These are phyloP conservation scores for Quercus variabilis DNA, from an alignment of 306 rosid species.

Conservation along the genomic window DNA sequence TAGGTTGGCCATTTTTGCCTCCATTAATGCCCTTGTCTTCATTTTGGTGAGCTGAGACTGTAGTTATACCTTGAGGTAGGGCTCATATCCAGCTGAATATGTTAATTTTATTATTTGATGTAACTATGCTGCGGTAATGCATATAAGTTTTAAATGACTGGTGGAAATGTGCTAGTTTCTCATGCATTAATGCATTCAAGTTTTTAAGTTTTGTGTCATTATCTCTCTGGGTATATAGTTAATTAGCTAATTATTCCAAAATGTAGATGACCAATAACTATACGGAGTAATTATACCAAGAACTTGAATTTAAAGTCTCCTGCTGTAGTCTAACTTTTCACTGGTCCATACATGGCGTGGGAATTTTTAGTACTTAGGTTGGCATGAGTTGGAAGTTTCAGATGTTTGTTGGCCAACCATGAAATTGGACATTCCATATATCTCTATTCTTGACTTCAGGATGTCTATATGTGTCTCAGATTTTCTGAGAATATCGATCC, in stretches of 20 bases:
- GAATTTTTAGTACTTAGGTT: conserved; percentile 16
- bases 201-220: conserved; percentile 23
- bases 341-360: conserved; percentile 4
- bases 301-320: not conserved
- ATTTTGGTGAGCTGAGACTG: conserved; percentile 21
- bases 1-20: conserved; percentile 11
- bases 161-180: conserved; percentile 17
- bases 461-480: not conserved
- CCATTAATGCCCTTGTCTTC: conserved; percentile 3
- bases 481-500: not conserved
- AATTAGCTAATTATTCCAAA: not conserved
- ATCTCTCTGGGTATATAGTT: conserved; percentile 4
- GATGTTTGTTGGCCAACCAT: conserved; percentile 58
- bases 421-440: conserved; percentile 15
- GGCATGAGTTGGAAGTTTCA: conserved; percentile 25
- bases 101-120: conserved; percentile 20
- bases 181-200: conserved; percentile 10
- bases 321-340: not conserved
- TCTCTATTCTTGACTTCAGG: not conserved
- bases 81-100: conserved; percentile 3
- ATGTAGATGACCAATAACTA: conserved; percentile 14
- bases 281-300: not conserved
- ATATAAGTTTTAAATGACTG: not conserved
- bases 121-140: conserved; percentile 4
- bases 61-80: not conserved